phyloP scores from a whole-genome alignment of 306 rosid genomes.

The Sindora glabra region DNA sequence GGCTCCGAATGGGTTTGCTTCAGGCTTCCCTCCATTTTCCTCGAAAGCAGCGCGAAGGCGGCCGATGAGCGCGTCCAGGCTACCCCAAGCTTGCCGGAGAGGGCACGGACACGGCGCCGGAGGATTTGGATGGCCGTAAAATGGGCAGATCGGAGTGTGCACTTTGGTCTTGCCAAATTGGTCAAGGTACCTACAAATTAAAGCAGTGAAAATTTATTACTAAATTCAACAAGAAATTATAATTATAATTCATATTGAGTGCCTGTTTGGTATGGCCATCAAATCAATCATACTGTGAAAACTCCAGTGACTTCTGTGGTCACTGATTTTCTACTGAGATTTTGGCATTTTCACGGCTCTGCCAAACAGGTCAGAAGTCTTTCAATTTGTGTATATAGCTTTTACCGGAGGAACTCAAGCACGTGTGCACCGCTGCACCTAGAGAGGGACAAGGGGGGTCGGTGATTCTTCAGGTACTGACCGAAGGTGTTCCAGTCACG shows the following conservation, averaged over 20 bases:
- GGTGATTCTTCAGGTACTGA: constrained; percentile 86
- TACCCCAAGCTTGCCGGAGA: constrained; percentile 95
- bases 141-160: constrained; percentile 87
- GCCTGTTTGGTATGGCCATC: too few species aligned
- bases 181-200: constrained; percentile 65
- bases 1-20: constrained; percentile 91
- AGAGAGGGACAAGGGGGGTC: constrained; percentile 88
- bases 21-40: constrained; percentile 94
- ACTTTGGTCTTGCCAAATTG: constrained; percentile 97
- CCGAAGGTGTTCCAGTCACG: constrained; percentile 99
- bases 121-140: constrained; percentile 87
- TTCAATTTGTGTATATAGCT: too few species aligned
- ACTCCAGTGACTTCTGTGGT: too few species aligned
- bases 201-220: too few species aligned
- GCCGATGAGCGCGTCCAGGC: constrained; percentile 94
- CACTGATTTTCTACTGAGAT: too few species aligned
- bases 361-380: too few species aligned
- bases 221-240: too few species aligned
- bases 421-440: constrained; percentile 98
- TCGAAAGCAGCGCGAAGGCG: constrained; percentile 92
- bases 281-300: too few species aligned
- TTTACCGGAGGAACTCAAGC: constrained; percentile 83
- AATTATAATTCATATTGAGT: too few species aligned
- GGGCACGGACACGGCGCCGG: constrained; percentile 99
- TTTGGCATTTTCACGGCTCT: too few species aligned